Conservation (phyloP, 2,329 filamentous ascomycete genomes). For the Xylaria sp. region DNA sequence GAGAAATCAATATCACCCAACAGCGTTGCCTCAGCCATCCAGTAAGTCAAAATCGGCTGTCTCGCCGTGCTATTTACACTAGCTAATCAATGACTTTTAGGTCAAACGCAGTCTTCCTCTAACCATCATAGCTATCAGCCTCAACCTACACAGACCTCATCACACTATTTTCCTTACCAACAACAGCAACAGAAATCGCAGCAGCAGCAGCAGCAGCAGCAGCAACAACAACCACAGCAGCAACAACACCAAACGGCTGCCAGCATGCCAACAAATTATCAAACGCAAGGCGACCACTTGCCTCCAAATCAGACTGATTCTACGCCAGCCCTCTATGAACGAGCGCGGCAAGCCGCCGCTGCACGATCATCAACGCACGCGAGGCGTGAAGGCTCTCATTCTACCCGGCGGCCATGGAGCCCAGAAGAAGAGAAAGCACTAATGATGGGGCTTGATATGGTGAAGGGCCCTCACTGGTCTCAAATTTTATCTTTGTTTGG, state of each 20-base stretch:
- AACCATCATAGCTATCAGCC: constrained; percentile 44
- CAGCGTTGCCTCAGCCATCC: constrained; percentile 45
- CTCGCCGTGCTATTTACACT: neutral
- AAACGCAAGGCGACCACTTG: constrained; percentile 51
- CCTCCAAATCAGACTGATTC: constrained; percentile 68
- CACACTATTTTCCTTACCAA: constrained; percentile 42
- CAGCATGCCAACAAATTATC: constrained; percentile 40
- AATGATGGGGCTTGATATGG: constrained; percentile 87
- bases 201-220: constrained; percentile 30
- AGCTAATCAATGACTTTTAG: constrained; percentile 36
- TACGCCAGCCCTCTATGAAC: constrained; percentile 67
- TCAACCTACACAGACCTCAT: constrained; percentile 40
- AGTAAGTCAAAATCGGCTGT: constrained; percentile 41
- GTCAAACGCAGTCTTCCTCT: constrained; percentile 38
- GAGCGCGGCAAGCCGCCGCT: constrained; percentile 67
- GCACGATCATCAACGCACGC: constrained; percentile 67
- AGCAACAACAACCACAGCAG: constrained; percentile 37
- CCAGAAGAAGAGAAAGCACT: constrained; percentile 90
- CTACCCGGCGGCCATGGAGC: constrained; percentile 82
- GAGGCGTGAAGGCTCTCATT: constrained; percentile 67
- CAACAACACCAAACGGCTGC: constrained; percentile 39
- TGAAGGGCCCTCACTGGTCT: constrained; percentile 93
- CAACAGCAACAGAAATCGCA: constrained; percentile 40
- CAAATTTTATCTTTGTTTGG: constrained; percentile 90
- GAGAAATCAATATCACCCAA: constrained; percentile 50